phyloP scores from a whole-genome alignment of 345 rosid genomes.

The Eucalyptus curtisii region DNA sequence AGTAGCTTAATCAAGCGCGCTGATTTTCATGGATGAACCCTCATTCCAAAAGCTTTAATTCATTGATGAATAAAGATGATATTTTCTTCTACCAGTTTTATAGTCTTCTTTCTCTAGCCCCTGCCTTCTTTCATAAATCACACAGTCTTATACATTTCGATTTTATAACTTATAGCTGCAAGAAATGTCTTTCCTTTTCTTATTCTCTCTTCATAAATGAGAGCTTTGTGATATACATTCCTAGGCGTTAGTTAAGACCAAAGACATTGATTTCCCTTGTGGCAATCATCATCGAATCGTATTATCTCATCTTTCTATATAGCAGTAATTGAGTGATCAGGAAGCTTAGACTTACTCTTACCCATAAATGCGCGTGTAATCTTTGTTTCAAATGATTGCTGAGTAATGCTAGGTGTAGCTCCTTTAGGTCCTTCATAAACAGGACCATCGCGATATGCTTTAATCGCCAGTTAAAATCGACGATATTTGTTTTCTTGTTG shows the following conservation, averaged over 20 bases:
- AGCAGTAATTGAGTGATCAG: neutral
- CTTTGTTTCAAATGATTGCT: neutral
- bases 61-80: neutral
- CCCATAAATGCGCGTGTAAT: accelerated
- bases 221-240: neutral
- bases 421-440: neutral
- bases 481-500: too few relatives aligned
- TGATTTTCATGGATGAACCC: neutral
- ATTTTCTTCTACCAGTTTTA: neutral
- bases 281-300: neutral
- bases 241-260: neutral
- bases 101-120: neutral
- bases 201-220: neutral
- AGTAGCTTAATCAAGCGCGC: neutral
- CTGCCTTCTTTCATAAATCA: neutral
- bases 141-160: neutral
- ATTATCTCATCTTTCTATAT: neutral
- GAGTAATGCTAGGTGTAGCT: neutral
- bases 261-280: neutral
- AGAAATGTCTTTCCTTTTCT: neutral
- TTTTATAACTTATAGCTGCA: neutral
- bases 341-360: neutral
- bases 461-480: neutral
- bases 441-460: neutral
- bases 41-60: neutral